These are phyloP conservation scores for Reticulascus tulasneorum DNA, from an alignment of 2,329 filamentous ascomycete species.

Conservation along the genomic window DNA sequence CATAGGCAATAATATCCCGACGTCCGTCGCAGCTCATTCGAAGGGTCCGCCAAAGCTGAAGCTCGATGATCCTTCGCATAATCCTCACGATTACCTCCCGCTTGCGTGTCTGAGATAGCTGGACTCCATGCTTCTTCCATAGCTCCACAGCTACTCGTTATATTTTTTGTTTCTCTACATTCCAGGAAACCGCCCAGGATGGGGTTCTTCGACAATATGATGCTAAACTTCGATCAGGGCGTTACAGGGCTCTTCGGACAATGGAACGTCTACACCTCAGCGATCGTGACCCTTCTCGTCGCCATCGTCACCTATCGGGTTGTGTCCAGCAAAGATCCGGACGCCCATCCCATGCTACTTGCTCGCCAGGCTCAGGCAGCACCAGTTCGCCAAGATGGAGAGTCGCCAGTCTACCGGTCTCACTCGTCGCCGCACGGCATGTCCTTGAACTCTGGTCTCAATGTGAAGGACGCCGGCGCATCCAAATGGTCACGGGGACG, in stretches of 20 bases:
- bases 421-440: conserved; percentile 81
- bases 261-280: conserved; percentile 79
- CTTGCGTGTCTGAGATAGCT: no score
- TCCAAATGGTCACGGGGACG: conserved; percentile 80
- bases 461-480: conserved; percentile 74
- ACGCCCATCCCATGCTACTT: conserved; percentile 87
- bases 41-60: no score
- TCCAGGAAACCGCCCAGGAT: conserved; percentile 28
- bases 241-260: conserved; percentile 67
- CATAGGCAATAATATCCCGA: no score
- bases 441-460: conserved; percentile 71
- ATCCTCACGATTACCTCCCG: no score
- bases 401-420: conserved; percentile 84
- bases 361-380: conserved; percentile 77
- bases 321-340: conserved; percentile 71
- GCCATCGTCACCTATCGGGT: conserved; percentile 68
- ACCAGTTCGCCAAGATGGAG: conserved; percentile 74
- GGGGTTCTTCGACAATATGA: conserved; percentile 47
- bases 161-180: no score
- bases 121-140: no score
- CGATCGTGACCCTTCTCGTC: conserved; percentile 63
- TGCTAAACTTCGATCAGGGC: conserved; percentile 68
- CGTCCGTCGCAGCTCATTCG: no score
- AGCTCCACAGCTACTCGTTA: no score
- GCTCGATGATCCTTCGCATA: no score